Conservation (phyloP, 192 early-diverging fungal genomes). For the Coemansia sp. region DNA sequence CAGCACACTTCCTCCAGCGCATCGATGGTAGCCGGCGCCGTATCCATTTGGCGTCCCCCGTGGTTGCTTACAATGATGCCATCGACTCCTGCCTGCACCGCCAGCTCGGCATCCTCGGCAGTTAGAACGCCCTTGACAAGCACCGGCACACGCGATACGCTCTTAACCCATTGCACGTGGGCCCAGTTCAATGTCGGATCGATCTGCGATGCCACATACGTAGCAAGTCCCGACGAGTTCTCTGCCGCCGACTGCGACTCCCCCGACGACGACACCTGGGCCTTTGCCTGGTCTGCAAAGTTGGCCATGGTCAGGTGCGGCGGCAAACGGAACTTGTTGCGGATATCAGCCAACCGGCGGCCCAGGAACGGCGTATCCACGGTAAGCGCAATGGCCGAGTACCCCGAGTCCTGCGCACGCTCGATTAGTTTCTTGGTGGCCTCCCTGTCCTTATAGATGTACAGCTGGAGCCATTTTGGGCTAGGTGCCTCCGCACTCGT, state of each 20-base stretch:
- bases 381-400: slow-evolving; percentile 63
- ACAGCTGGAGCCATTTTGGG: slow-evolving; percentile 75
- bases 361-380: slow-evolving; percentile 62
- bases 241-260: neutral
- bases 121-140: slow-evolving; percentile 91
- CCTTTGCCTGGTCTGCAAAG: slow-evolving; percentile 44
- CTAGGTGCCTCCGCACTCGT: neutral
- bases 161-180: slow-evolving; percentile 75
- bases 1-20: slow-evolving; percentile 79
- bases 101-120: slow-evolving; percentile 83
- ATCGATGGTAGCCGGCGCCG: slow-evolving; percentile 76
- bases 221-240: slow-evolving; percentile 41
- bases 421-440: slow-evolving; percentile 64
- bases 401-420: slow-evolving; percentile 71
- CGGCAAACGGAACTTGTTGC: slow-evolving; percentile 62
- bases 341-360: slow-evolving; percentile 58
- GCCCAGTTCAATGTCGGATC: slow-evolving; percentile 86
- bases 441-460: slow-evolving; percentile 73
- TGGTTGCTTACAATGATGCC: slow-evolving; percentile 95
- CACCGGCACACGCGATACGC: slow-evolving; percentile 77
- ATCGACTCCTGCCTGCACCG: slow-evolving; percentile 70
- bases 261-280: slow-evolving; percentile 20
- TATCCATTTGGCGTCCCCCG: slow-evolving; percentile 93
- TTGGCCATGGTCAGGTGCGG: slow-evolving; percentile 67
- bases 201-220: slow-evolving; percentile 48